A percentile compares a stretch with the other conserved stretches of the same genome.
Evolutionary conservation across 2,329 filamentous ascomycete species (phyloP).

Genomic region (Paecilomyces sp.): DNA sequence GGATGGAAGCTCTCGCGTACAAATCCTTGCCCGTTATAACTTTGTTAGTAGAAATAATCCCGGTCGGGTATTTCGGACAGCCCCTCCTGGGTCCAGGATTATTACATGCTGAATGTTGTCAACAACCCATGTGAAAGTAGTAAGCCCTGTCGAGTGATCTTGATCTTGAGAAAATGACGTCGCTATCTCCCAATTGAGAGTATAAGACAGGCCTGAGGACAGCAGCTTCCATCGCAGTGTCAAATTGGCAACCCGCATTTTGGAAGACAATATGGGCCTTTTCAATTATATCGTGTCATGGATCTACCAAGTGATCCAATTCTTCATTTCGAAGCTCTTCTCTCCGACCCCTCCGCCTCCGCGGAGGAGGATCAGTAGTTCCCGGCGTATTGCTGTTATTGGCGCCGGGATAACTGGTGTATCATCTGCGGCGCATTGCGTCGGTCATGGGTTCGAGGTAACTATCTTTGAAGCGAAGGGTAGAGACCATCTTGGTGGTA

Average conservation of each 20-base stretch:
- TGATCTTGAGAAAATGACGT: not conserved
- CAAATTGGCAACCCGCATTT: not conserved
- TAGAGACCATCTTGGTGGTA: constrained; percentile 63
- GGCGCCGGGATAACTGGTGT: constrained; percentile 68
- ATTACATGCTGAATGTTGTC: not conserved
- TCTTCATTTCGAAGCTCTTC: constrained; percentile 41
- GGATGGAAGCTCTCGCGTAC: not conserved
- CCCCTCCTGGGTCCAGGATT: not conserved
- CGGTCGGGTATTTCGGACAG: not conserved
- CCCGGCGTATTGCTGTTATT: constrained; percentile 60
- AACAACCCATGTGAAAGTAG: not conserved
- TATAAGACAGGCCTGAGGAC: not conserved
- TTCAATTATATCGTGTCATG: not conserved
- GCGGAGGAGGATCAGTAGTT: constrained; percentile 40
- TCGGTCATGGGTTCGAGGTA: constrained; percentile 79
- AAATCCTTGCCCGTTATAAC: not conserved
- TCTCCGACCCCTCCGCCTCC: constrained; percentile 63
- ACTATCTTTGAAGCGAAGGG: constrained; percentile 70
- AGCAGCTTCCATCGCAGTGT: not conserved
- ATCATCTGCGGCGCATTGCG: constrained; percentile 71
- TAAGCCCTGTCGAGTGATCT: not conserved
- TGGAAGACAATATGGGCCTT: not conserved
- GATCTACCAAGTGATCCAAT: not conserved
- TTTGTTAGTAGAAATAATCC: not conserved
- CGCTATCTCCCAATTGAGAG: not conserved